Evolutionary conservation across 1,139 yeast species (phyloP), one percentile per base, ranked within the genome.

Genomic region (Kazachstania sp.): DNA sequence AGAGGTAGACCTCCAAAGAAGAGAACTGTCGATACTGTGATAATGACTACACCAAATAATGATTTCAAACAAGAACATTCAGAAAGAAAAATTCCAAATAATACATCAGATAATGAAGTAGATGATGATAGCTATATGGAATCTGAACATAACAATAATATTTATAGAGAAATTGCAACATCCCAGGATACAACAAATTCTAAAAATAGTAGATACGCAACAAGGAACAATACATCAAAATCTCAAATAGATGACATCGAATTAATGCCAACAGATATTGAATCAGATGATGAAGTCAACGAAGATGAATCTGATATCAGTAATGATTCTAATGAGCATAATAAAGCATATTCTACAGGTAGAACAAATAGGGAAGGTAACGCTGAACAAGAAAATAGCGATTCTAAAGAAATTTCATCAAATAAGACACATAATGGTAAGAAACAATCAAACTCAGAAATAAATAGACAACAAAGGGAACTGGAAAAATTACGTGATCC

Each of bases 1-100:
- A 57, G 66, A 50, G 66, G 66, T 30, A 56, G 66, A 45, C 66
- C 67, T 16, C 65, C 65, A 7, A 63, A 61, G 48, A 55, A 55
- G 52, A 60, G 58, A 51, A 59, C 60, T 7, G 61, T 57, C 2
- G 59, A 56, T 32, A 49, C 60, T 13, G 55, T 57, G 8, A 49
- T 56, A 13, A 46, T 46, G 28, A 46, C 42, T 44, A 13, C 47
- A 46, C n/a, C 44, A 45, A 16, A 35, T 23, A 20, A 45, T 15
- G 49, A 44, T 23, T 23, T 23, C 28, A 23, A 23, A 23, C 28
- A 23, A 9, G 43, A 40, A 20, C 39, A 42, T 23, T 26, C 28
- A 23, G 13, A 26, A 12, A 16, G 26, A 38, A 9, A 7, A 20
- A 12, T 16, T 4, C 16, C 37, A n/a, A n/a, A n/a, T 31, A 9